Conservation (phyloP, 1,139 yeast species). For the Saccharomyces hybrid region DNA sequence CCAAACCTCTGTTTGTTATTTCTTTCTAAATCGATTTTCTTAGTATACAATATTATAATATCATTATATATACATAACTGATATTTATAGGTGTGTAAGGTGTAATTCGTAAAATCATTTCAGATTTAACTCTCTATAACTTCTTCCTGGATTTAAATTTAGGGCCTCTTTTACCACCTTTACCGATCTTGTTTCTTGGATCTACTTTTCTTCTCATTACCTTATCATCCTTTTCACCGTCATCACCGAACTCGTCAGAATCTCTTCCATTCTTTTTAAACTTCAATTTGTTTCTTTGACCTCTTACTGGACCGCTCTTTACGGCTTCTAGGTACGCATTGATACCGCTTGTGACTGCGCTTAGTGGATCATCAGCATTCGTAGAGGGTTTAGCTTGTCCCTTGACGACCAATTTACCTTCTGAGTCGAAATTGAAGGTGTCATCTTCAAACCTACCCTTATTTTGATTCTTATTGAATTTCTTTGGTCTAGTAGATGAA, state of each 20-base stretch:
- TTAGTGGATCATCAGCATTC: conserved; percentile 45
- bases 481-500: conserved; percentile 74
- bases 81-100: not conserved
- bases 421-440: conserved; percentile 45
- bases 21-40: not conserved
- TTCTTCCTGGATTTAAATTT: conserved; percentile 30
- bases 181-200: conserved; percentile 22
- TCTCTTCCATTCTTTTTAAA: conserved; percentile 58
- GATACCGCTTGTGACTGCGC: conserved; percentile 47
- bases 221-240: conserved; percentile 22
- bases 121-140: conserved; percentile 16
- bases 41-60: conserved; percentile 4
- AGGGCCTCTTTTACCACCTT: conserved; percentile 21
- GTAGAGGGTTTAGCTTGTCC: conserved; percentile 25
- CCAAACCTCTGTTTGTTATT: not conserved
- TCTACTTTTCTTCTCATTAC: conserved; percentile 12
- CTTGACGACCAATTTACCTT: conserved; percentile 50
- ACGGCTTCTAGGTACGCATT: conserved; percentile 93
- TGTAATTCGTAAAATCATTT: not conserved
- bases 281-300: conserved; percentile 84
- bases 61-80: conserved; percentile 5
- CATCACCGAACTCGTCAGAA: conserved; percentile 51
- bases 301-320: conserved; percentile 84
- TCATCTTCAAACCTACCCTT: conserved; percentile 39
- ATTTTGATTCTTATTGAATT: conserved; percentile 43